phyloP scores from a whole-genome alignment of 1,284 basidiomycete genomes.

The Apiotrichum domesticum region DNA sequence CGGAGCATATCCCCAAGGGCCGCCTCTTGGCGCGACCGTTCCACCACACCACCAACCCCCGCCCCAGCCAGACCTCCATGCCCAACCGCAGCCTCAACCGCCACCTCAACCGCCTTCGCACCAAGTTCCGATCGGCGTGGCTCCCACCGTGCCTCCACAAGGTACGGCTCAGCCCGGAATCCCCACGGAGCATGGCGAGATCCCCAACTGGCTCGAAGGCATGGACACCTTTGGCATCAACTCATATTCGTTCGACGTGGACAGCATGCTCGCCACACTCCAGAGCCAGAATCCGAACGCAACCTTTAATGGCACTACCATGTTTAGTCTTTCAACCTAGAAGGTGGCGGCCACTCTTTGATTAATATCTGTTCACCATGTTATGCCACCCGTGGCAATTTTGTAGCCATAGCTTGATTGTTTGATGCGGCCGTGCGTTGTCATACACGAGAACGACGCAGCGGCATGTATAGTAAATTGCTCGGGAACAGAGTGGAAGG shows the following conservation, averaged over 20 bases:
- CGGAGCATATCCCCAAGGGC: too few species aligned
- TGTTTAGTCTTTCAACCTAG: background rate
- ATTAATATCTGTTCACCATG: too few species aligned
- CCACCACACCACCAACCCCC: background rate
- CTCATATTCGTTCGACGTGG: slow-evolving; percentile 28
- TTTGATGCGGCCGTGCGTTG: too few species aligned
- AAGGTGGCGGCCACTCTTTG: too few species aligned
- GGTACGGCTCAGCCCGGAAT: background rate
- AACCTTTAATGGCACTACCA: slow-evolving; percentile 7
- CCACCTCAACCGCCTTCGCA: background rate
- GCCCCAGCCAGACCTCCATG: background rate
- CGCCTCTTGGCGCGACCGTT: background rate
- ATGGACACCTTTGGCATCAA: slow-evolving; percentile 21
- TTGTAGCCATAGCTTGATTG: too few species aligned
- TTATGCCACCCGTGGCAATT: too few species aligned
- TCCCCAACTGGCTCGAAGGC: slow-evolving; percentile 9
- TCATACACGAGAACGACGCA: too few species aligned
- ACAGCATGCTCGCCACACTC: slow-evolving; percentile 22
- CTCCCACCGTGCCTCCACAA: background rate
- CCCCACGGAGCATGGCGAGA: background rate
- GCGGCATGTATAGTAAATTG: too few species aligned
- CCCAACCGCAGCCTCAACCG: background rate
- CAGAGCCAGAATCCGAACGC: slow-evolving; percentile 15
- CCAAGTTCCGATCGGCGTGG: slow-evolving; percentile 3
- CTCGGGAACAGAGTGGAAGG: too few species aligned